Evolutionary conservation across 2,329 filamentous ascomycete genomes (phyloP).

Genomic region (Ceratocystis eucalypticola): DNA sequence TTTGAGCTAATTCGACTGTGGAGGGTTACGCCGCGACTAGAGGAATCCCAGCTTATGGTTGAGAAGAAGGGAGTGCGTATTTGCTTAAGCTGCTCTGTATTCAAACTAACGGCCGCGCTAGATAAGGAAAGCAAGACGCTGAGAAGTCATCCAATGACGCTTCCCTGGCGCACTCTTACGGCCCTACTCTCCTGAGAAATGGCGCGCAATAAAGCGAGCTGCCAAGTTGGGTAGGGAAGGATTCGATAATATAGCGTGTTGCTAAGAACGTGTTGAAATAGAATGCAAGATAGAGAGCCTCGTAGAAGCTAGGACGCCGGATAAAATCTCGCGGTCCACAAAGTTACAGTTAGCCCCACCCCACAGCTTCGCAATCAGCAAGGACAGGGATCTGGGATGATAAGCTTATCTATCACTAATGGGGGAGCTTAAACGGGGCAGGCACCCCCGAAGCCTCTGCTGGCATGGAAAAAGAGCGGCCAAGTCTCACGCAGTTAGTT

Average conservation of each 20-base stretch:
- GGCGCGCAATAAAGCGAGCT: not conserved
- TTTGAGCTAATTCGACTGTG: not conserved
- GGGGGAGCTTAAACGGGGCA: not conserved
- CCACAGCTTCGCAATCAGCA: not conserved
- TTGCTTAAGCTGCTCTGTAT: not conserved
- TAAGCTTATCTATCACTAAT: not conserved
- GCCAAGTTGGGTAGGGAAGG: not conserved
- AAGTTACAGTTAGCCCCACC: not conserved
- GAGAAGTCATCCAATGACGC: not conserved
- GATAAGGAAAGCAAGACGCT: not conserved
- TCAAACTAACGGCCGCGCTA: not conserved
- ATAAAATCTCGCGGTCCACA: constrained; percentile 4
- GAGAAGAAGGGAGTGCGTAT: not conserved
- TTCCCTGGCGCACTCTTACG: too few species aligned
- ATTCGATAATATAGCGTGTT: not conserved
- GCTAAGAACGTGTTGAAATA: not conserved
- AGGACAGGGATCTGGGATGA: constrained; percentile 4
- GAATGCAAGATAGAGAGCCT: not conserved
- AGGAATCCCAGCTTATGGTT: not conserved
- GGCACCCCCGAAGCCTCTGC: not conserved
- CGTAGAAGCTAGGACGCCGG: not conserved
- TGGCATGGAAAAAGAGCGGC: too few species aligned
- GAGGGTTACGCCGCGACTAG: not conserved
- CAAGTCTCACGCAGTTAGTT: too few species aligned
- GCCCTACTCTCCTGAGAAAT: not conserved